phyloP scores from a whole-genome alignment of 2,329 filamentous ascomycete genomes.

The Cladophialophora immunda region DNA sequence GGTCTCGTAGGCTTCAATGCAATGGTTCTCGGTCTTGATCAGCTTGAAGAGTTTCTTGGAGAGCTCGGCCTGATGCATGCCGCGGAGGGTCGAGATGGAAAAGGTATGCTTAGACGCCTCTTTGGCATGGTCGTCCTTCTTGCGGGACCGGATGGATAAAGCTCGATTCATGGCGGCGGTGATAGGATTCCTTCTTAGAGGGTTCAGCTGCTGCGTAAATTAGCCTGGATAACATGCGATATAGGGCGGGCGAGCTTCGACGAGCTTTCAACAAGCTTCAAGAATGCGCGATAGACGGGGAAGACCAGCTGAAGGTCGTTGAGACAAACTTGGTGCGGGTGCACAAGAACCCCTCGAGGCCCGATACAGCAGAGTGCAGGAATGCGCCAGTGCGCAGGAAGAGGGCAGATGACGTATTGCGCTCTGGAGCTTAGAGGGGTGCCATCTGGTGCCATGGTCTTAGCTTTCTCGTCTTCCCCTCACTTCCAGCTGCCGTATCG shows the following conservation, averaged over 20 bases:
- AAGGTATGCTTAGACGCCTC: constrained; percentile 72
- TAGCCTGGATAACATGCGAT: constrained; percentile 1
- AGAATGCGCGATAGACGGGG: constrained; percentile 8
- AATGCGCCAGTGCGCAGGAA: constrained; percentile 6
- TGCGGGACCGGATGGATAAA: constrained; percentile 50
- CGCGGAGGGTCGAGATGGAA: constrained; percentile 85
- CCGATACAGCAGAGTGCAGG: constrained; percentile 9
- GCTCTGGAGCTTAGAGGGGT: background rate
- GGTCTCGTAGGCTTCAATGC: constrained; percentile 82
- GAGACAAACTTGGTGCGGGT: constrained; percentile 5
- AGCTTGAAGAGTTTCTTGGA: constrained; percentile 88
- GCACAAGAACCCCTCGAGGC: constrained; percentile 19
- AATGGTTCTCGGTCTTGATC: constrained; percentile 93
- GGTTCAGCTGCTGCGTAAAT: background rate
- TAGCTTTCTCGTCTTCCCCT: background rate
- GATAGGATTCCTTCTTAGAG: background rate
- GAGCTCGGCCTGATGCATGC: constrained; percentile 84
- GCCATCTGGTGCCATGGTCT: background rate
- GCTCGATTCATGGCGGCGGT: constrained; percentile 51
- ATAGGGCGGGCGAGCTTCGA: constrained; percentile 12
- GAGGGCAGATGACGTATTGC: constrained; percentile 12
- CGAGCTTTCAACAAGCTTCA: constrained; percentile 3
- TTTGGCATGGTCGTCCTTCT: constrained; percentile 44
- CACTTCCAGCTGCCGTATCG: background rate
- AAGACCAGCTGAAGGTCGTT: constrained; percentile 2